Evolutionary conservation across 2,329 filamentous ascomycete genomes (phyloP).

Genomic region (Pyricularia pennisetigena): DNA sequence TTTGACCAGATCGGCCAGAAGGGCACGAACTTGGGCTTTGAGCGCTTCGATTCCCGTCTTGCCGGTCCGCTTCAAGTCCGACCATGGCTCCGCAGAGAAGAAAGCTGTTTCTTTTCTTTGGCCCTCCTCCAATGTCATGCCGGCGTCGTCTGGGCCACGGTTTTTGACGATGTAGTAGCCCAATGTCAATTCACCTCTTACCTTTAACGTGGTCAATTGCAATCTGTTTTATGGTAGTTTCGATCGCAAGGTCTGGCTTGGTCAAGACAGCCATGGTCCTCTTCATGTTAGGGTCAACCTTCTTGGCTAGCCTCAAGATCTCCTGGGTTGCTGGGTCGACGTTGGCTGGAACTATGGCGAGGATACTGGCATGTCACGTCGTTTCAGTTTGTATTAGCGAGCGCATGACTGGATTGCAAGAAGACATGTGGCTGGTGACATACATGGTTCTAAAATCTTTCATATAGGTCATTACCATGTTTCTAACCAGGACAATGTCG

Average conservation of each 20-base stretch:
- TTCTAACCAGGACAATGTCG: slow-evolving; percentile 33
- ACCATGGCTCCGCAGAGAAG: slow-evolving; percentile 28
- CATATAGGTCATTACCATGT: slow-evolving; percentile 38
- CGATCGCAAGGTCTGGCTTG: slow-evolving; percentile 46
- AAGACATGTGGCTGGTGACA: background rate
- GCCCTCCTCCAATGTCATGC: slow-evolving; percentile 21
- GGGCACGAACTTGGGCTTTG: slow-evolving; percentile 20
- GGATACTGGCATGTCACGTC: slow-evolving; percentile 28
- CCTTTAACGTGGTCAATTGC: slow-evolving; percentile 31
- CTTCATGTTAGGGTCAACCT: slow-evolving; percentile 26
- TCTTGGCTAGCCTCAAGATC: slow-evolving; percentile 25
- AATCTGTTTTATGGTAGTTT: slow-evolving; percentile 25
- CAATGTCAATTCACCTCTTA: slow-evolving; percentile 28
- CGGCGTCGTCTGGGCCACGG: slow-evolving; percentile 30
- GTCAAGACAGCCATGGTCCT: slow-evolving; percentile 42
- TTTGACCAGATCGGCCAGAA: slow-evolving; percentile 30
- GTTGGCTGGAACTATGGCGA: slow-evolving; percentile 31
- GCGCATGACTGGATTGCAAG: background rate
- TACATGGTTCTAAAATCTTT: slow-evolving; percentile 33
- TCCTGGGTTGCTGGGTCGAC: slow-evolving; percentile 28
- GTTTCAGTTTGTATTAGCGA: background rate
- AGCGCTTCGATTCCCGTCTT: slow-evolving; percentile 25
- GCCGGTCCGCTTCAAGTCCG: slow-evolving; percentile 12
- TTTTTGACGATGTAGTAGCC: slow-evolving; percentile 41
- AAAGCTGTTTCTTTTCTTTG: slow-evolving; percentile 24